Conservation (phyloP, 495 filamentous ascomycete species). For the Penicillium canescens region DNA sequence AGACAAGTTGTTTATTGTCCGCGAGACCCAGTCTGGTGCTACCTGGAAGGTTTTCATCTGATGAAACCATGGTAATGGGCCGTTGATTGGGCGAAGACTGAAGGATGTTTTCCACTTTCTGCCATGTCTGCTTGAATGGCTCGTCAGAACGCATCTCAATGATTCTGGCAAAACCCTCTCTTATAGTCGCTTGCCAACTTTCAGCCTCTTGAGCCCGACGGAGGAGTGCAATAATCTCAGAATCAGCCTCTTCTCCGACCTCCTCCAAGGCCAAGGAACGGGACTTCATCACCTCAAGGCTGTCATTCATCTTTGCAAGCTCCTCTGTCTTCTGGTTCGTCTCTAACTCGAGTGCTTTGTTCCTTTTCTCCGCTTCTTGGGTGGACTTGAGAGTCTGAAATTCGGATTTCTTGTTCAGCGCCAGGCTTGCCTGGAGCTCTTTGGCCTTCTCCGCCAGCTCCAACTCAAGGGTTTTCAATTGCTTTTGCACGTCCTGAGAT, state of each 20-base stretch:
- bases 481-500: neutral
- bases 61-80: neutral
- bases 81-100: neutral
- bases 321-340: constrained; percentile 18
- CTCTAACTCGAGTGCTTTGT: constrained; percentile 6
- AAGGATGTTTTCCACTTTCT: constrained; percentile 18
- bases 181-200: constrained; percentile 20
- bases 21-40: neutral
- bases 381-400: neutral
- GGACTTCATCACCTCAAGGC: constrained; percentile 13
- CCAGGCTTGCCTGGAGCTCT: constrained; percentile 17
- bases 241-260: constrained; percentile 21
- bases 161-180: constrained; percentile 14
- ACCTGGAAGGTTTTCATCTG: neutral
- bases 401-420: constrained; percentile 3
- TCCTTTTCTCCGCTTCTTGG: constrained; percentile 10
- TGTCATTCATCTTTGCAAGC: constrained; percentile 7
- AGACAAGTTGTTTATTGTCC: no score
- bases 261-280: constrained; percentile 19
- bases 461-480: neutral
- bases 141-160: constrained; percentile 9
- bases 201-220: constrained; percentile 31
- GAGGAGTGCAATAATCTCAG: constrained; percentile 25
- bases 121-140: constrained; percentile 16
- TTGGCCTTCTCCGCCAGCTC: constrained; percentile 12